Base-by-base conservation (phyloP, 78 protist genomes). In the Parvularia atlantis region DNA sequence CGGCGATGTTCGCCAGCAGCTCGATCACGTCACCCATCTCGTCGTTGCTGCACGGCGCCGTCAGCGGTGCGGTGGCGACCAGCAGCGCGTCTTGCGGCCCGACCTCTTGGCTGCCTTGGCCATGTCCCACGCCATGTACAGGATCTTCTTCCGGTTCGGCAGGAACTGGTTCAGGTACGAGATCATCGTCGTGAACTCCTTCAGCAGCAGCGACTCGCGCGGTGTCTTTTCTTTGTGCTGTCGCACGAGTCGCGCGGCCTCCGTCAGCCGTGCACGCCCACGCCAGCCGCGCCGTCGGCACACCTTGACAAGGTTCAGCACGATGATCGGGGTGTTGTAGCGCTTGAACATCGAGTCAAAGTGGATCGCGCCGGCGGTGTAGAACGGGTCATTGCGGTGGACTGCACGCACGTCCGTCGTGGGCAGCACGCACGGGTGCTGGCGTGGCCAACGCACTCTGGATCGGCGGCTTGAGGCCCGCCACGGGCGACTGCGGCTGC, bases 271-370 rank as follows among this genome's bases (percentile, higher is more conserved):
- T n/a, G n/a, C n/a, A n/a, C n/a, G n/a, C n/a, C n/a, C n/a, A n/a
- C n/a, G n/a, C n/a, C n/a, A n/a, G n/a, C n/a, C n/a, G n/a, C n/a
- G n/a, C n/a, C n/a, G n/a, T n/a, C n/a, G n/a, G n/a, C n/a, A n/a
- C 24, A 76, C 76, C 71, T 88, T 88, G 31, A 94, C 88, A 0
- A 91, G 80, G 60, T 88, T 86, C 50, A 94, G 48, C 6, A 80
- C 81, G 37, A 89, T 39, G 58, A 87, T 26, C 22, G 93, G 94
- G 35, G 89, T 3, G 0, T 97, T 97, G 59, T 88, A 93, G 24
- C 90, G 39, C 13, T 52, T 0, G n/a, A 82, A 71, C 58, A 96
- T 66, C 16, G 79, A 69, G 30, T 77, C 66, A 62, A 94, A 93
- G 77, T 96, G 99, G 22, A 77, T 41, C 33, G 68, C 77, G 1